These are phyloP conservation scores for Zygosaccharomyces bisporus DNA, from an alignment of 805 yeast genomes.

Conservation along the genomic window DNA sequence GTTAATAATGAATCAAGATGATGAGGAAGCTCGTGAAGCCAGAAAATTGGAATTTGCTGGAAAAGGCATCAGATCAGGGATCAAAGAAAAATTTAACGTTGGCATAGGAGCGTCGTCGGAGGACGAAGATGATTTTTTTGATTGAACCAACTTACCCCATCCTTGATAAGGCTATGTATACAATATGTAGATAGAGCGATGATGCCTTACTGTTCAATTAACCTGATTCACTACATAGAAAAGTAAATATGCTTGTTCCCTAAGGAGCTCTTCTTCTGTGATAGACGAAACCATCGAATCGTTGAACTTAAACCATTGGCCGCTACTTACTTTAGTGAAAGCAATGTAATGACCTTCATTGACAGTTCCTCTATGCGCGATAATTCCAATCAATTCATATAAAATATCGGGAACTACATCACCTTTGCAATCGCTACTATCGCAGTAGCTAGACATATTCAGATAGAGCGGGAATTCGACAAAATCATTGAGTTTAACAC, in stretches of 20 bases:
- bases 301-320: conserved; percentile 87
- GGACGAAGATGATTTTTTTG: conserved; percentile 49
- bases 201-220: conserved; percentile 14
- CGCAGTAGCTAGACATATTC: conserved; percentile 61
- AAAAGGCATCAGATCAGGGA: conserved; percentile 48
- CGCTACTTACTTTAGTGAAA: conserved; percentile 63
- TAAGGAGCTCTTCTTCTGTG: conserved; percentile 58
- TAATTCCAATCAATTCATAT: conserved; percentile 82
- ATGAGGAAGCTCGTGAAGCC: conserved; percentile 54
- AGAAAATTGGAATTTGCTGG: conserved; percentile 53
- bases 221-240: conserved; percentile 51
- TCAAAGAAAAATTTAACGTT: conserved; percentile 29
- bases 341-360: conserved; percentile 95
- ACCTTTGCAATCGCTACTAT: conserved; percentile 9
- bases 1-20: conserved; percentile 55
- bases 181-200: conserved; percentile 9
- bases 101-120: conserved; percentile 38
- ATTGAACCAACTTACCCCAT: conserved; percentile 26
- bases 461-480: conserved; percentile 70
- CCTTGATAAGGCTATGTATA: background rate
- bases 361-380: conserved; percentile 87
- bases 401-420: conserved; percentile 39
- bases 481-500: conserved; percentile 71
- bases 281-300: conserved; percentile 77
- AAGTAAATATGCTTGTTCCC: conserved; percentile 74